Base-by-base conservation (phyloP, 768 basidiomycete species). In the Gloeophyllum trabeum region DNA sequence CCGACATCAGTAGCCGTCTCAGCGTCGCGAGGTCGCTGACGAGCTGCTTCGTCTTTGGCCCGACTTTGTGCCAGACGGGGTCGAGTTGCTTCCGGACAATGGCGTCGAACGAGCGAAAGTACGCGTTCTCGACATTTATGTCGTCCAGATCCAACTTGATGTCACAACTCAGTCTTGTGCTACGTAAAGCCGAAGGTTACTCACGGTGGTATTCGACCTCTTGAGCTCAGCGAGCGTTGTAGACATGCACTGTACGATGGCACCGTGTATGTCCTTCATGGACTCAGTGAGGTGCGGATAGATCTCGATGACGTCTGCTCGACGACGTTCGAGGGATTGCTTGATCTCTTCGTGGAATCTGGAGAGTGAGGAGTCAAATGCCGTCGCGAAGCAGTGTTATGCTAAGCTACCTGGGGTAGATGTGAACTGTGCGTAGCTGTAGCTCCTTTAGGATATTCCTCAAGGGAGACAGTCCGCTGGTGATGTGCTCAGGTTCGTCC, bases 41-140 rank as follows among this genome's bases (percentile, higher is more conserved):
- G 7, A 98, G 75, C 46, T 92, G 88, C 51, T 88, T 91, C 4
- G 93, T 98, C 46, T 76, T 82, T 1, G 88, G 80, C 0, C 91
- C 91, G 21, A 94, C 93, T 61, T 91, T 89, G 60, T 98, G 92
- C 94, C 96, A 98, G 5, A 96, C 83, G 0, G 91, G 73, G 58
- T 96, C 90, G 5, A 98, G 74, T 53, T 93, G 90, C 24, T 77
- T 75, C 3, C 93, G 77, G 2, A 97, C 91, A 39, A 94, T 71
- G 16, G 74, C 63, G 54, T 97, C 93, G 53, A 98, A 99, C 1
- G 86, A 89, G 24, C 79, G 78, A 59, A 97, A 98, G 52, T 97
- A 92, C 0, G 92, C 89, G 51, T 85, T 92, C 53, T 96, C 87
- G 37, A 98, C 74, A 20, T 76, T 91, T 45, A 98, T 69, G 47